Evolutionary conservation across 495 filamentous ascomycete genomes (phyloP), one percentile per base, ranked within the genome.

Genomic region (Trichoderma gamsii): DNA sequence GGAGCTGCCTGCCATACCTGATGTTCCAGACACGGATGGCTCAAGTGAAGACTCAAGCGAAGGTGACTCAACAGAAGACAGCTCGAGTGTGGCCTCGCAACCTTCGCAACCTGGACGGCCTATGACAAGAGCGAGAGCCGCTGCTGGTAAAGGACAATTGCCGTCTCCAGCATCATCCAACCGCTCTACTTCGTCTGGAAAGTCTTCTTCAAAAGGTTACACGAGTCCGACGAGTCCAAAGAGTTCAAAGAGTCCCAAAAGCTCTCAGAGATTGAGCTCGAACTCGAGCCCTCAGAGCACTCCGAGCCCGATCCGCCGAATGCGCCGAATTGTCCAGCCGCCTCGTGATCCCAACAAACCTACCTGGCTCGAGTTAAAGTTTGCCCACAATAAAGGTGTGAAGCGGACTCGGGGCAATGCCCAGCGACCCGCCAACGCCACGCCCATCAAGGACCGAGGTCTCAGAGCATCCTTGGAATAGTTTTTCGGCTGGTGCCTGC

Each of bases 391-490:
- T 25, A 61, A 61, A 23, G 25, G 56, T 4, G 23, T 61, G 8
- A 16, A 29, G n/a, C 27, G 29, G 56, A 56, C n/a, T 4, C 1
- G 51, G 4, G 5, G n/a, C 21, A 16, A 25, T 6, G 56, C 5
- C 23, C 25, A 61, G 29, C 35, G 35, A 18, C 27, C 56, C 25
- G 27, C 56, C 56, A 56, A 56, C 16, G 56, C 56, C 56, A 32
- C 16, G 27, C 56, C 56, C 23, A 61, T 61, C 56, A 61, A 61
- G 56, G 56, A 61, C 56, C 56, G 56, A 21, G 56, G 56, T 32
- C 56, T 61, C 56, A 29, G 25, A 61, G 56, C 56, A 61, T 23
- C 27, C 56, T 61, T 61, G 56, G 56, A 61, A 61, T 61, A 61
- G 56, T 13, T 61, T 61, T 61, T 61, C 56, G 56, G 56, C 56